A percentile compares a stretch with the other conserved stretches of the same genome.
These are phyloP conservation scores for Botryotinia globosa DNA, from an alignment of 2,329 filamentous ascomycete species.

Conservation along the genomic window DNA sequence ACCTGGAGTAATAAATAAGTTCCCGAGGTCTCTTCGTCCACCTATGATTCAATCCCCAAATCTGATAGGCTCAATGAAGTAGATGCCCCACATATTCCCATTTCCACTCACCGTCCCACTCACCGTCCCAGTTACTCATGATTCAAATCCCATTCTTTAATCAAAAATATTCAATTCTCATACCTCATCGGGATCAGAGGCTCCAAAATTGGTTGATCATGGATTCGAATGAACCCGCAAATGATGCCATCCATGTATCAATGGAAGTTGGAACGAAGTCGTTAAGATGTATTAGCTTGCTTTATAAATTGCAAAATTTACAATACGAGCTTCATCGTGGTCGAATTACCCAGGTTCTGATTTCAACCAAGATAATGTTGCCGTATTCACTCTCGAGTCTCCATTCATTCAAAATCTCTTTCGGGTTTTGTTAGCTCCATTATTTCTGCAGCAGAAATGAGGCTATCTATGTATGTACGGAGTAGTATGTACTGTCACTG, in stretches of 20 bases:
- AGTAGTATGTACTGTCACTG: neutral
- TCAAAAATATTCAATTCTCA: neutral
- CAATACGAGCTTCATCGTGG: constrained; percentile 7
- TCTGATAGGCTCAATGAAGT: neutral
- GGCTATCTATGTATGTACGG: too few relatives aligned
- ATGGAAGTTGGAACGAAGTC: neutral
- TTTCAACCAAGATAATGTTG: neutral
- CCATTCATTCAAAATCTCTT: neutral
- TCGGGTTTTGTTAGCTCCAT: neutral
- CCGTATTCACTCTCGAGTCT: neutral
- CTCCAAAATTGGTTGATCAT: constrained; percentile 14
- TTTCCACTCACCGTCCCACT: too few relatives aligned
- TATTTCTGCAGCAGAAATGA: neutral
- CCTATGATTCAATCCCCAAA: neutral
- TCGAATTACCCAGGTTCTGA: neutral
- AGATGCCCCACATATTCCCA: neutral
- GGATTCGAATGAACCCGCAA: constrained; percentile 6
- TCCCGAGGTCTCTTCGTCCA: neutral
- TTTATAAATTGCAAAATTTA: neutral
- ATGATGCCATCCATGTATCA: too few relatives aligned
- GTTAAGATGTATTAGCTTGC: constrained; percentile 8
- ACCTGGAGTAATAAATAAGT: neutral
- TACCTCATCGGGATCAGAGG: neutral
- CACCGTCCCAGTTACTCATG: neutral
- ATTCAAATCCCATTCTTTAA: constrained; percentile 6